These are phyloP conservation scores for Entophlyctis helioformis DNA, from an alignment of 192 early-diverging fungal genomes.

Conservation along the genomic window DNA sequence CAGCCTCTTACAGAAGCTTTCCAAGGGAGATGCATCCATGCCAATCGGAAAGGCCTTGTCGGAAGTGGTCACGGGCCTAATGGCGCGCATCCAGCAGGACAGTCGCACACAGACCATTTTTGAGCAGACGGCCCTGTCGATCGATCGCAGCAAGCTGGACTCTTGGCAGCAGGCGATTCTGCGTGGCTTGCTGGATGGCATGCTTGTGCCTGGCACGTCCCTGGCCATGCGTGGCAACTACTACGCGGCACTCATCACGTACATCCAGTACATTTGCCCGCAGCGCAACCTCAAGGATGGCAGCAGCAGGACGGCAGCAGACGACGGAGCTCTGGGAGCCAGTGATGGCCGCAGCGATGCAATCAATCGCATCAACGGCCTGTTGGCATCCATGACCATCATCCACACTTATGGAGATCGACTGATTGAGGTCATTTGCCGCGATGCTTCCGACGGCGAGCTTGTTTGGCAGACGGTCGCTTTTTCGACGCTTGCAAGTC, in stretches of 20 bases:
- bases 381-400: constrained; percentile 8
- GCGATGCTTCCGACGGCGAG: constrained; percentile 73
- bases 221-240: constrained; percentile 61
- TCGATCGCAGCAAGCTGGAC: constrained; percentile 10
- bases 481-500: constrained; percentile 60
- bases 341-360: neutral
- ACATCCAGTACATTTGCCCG: constrained; percentile 48
- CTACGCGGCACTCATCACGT: constrained; percentile 63
- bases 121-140: constrained; percentile 17
- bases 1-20: no score
- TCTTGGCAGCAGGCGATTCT: constrained; percentile 20
- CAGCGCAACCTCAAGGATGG: constrained; percentile 5
- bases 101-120: constrained; percentile 35
- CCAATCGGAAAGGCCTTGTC: constrained; percentile 42
- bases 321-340: neutral
- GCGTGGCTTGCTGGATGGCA: constrained; percentile 44
- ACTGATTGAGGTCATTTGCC: constrained; percentile 58
- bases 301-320: neutral
- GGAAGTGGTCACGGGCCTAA: constrained; percentile 38
- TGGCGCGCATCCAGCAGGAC: constrained; percentile 46
- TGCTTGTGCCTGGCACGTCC: constrained; percentile 42
- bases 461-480: constrained; percentile 79
- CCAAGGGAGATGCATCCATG: constrained; percentile 15
- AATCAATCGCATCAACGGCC: constrained; percentile 4
- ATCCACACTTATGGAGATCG: constrained; percentile 44